A percentile compares a stretch with the other conserved stretches of the same genome.
Evolutionary conservation across 2,329 filamentous ascomycete genomes (phyloP).

Genomic region (Tolypocladium endophyticum): DNA sequence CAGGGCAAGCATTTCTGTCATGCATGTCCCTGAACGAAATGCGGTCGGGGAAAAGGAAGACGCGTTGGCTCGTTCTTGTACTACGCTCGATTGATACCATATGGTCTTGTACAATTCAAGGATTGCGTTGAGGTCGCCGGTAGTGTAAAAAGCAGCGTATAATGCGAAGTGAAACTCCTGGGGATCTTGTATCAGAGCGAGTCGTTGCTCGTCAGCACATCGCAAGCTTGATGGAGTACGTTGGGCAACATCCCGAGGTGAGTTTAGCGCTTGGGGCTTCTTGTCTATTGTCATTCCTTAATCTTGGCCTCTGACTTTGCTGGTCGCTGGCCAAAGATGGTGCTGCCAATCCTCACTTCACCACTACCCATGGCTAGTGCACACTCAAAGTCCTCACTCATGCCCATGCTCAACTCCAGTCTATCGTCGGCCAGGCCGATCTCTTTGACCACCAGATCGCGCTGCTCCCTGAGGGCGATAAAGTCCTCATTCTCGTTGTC

Average conservation of each 20-base stretch:
- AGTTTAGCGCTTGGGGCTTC: neutral
- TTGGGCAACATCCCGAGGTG: neutral
- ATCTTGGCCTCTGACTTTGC: slow-evolving; percentile 70
- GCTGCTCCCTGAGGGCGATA: slow-evolving; percentile 51
- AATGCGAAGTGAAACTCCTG: neutral
- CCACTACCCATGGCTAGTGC: slow-evolving; percentile 74
- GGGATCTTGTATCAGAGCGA: neutral
- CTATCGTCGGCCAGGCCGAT: slow-evolving; percentile 31
- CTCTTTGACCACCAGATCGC: slow-evolving; percentile 56
- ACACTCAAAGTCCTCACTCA: slow-evolving; percentile 93
- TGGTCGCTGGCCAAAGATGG: slow-evolving; percentile 81
- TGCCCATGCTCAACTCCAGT: slow-evolving; percentile 95
- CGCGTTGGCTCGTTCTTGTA: neutral
- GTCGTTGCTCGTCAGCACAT: neutral
- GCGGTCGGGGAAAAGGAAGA: neutral
- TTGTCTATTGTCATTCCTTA: slow-evolving; percentile 24
- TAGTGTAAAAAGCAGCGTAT: neutral
- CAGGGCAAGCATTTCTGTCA: neutral
- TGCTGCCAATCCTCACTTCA: slow-evolving; percentile 87
- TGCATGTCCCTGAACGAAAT: neutral
- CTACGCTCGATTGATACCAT: slow-evolving; percentile 3
- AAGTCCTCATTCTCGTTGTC: slow-evolving; percentile 94
- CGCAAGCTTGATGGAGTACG: neutral
- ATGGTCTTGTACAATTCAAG: neutral
- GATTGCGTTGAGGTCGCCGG: neutral